Evolutionary conservation across 2,329 filamentous ascomycete species (phyloP).

Genomic region (Chaetoscypha palmicola): DNA sequence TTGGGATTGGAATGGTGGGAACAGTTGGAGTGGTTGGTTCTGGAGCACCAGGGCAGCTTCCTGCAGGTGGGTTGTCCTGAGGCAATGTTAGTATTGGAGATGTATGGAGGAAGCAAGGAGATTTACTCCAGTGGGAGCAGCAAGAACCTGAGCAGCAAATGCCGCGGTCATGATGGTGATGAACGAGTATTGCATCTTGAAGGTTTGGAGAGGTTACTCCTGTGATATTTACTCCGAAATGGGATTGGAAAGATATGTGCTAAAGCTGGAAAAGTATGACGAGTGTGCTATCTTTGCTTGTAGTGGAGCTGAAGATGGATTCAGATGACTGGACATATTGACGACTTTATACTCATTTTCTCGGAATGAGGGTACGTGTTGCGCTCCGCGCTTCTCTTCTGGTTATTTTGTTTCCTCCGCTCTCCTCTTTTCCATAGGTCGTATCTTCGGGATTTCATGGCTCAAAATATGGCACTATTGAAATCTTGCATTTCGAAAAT

Average conservation of each 20-base stretch:
- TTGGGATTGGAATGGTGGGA: neutral
- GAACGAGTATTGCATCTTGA: conserved; percentile 3
- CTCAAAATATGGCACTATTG: no score
- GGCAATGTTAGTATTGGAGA: neutral
- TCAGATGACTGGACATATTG: neutral
- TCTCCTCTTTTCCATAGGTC: neutral
- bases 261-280: neutral
- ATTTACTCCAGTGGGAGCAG: conserved; percentile 3
- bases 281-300: conserved; percentile 2
- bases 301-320: neutral
- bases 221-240: no score
- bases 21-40: neutral
- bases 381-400: neutral
- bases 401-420: neutral
- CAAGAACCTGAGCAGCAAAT: conserved; percentile 1
- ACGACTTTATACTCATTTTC: conserved; percentile 3
- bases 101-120: neutral
- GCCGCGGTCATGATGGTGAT: neutral
- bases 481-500: neutral
- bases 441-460: no score
- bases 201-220: neutral
- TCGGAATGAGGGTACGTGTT: neutral
- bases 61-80: neutral
- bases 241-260: neutral
- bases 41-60: neutral